These are phyloP conservation scores for Arxiozyma bovina DNA, from an alignment of 1,139 yeast species.

Conservation along the genomic window DNA sequence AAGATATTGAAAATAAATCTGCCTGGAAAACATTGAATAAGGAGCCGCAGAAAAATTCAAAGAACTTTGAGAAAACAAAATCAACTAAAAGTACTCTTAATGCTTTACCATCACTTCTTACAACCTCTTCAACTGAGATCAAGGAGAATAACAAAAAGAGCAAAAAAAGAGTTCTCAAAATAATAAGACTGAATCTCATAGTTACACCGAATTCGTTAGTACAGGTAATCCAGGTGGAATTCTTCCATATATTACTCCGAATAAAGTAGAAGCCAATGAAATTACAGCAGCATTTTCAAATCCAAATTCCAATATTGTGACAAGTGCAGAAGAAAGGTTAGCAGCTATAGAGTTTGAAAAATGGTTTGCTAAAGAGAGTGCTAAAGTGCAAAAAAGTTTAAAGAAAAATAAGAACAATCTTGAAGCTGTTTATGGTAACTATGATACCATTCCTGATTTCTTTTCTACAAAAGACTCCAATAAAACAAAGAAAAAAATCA, in stretches of 20 bases:
- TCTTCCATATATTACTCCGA: conserved; percentile 14
- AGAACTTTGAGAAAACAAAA: neutral
- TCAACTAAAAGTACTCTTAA: conserved; percentile 1
- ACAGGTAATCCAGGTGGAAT: conserved; percentile 18
- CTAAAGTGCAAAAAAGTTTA: conserved; percentile 42
- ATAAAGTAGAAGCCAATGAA: conserved; percentile 8
- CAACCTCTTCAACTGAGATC: conserved; percentile 7
- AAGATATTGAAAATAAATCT: conserved; percentile 19
- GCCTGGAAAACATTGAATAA: conserved; percentile 10
- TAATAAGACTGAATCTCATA: neutral
- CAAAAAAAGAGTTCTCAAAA: conserved; percentile 7
- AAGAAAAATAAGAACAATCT: conserved; percentile 23
- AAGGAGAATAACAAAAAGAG: conserved; percentile 10
- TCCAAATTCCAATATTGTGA: neutral
- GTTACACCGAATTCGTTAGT: conserved; percentile 17
- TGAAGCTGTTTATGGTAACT: conserved; percentile 13
- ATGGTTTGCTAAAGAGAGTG: conserved; percentile 60
- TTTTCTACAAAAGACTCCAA: conserved; percentile 4
- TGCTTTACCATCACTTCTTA: conserved; percentile 20
- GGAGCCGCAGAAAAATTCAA: neutral
- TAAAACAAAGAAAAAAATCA: conserved; percentile 14
- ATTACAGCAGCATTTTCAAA: conserved; percentile 8
- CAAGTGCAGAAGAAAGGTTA: conserved; percentile 38
- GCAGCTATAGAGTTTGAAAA: conserved; percentile 37
- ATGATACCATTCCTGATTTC: conserved; percentile 16